Evolutionary conservation across 176 grass and related monocot genomes (phyloP).

Genomic region (Carex pumila): DNA sequence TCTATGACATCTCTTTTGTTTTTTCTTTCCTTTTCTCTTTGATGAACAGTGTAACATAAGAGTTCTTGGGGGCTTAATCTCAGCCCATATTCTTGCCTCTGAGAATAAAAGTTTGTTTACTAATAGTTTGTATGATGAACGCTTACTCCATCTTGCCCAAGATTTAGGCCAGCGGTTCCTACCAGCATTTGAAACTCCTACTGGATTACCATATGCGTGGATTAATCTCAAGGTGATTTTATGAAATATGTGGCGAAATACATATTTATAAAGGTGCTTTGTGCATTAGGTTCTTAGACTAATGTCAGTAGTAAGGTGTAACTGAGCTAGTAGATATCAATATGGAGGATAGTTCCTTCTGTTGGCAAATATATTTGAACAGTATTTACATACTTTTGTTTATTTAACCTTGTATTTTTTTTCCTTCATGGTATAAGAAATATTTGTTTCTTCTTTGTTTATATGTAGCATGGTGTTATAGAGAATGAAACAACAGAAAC

Average conservation of each 20-base stretch:
- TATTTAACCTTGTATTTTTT: background rate
- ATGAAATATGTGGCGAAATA: background rate
- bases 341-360: background rate
- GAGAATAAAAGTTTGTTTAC: constrained; percentile 51
- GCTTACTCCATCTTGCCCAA: constrained; percentile 78
- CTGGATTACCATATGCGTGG: constrained; percentile 95
- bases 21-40: constrained; percentile 20
- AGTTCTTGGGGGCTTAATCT: constrained; percentile 97
- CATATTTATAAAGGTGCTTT: background rate
- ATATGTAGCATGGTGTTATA: constrained; percentile 78
- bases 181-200: constrained; percentile 92
- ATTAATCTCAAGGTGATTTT: constrained; percentile 80
- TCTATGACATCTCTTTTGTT: background rate
- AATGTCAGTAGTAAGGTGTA: background rate
- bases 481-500: constrained; percentile 96
- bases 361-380: background rate
- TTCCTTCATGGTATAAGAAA: background rate
- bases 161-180: constrained; percentile 71
- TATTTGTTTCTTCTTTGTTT: background rate
- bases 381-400: background rate
- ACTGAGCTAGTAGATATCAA: background rate
- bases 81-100: constrained; percentile 94
- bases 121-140: constrained; percentile 66
- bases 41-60: constrained; percentile 86
- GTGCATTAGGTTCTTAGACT: background rate